Percentiles rank a stretch among this genome's conserved stretches.
Conservation (phyloP, 2,329 filamentous ascomycete genomes). For the Clonostachys solani region DNA sequence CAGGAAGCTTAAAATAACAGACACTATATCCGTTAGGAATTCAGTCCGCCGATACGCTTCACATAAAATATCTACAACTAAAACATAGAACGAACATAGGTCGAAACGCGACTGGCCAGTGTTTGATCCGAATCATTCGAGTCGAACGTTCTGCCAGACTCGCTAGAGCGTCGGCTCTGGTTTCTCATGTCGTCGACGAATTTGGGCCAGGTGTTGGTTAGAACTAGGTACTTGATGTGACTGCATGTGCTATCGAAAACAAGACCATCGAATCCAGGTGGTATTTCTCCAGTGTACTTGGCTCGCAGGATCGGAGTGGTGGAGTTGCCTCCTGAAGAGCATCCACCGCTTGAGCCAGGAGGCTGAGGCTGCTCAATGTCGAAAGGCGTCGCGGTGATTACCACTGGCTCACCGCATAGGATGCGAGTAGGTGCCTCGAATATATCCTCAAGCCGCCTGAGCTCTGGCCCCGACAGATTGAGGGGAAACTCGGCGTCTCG, state of each 20-base stretch:
- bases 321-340: background rate
- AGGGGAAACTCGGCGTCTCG: constrained; percentile 61
- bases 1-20: too few species aligned
- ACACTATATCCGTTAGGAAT: too few species aligned
- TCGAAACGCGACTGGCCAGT: too few species aligned
- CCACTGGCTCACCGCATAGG: constrained; percentile 27
- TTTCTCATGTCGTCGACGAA: constrained; percentile 13
- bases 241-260: constrained; percentile 56
- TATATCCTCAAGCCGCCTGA: constrained; percentile 46
- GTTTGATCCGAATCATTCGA: too few species aligned
- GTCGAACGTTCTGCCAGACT: too few species aligned
- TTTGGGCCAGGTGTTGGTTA: constrained; percentile 66
- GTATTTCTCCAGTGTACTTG: constrained; percentile 34
- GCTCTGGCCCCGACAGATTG: constrained; percentile 57
- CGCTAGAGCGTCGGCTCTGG: too few species aligned
- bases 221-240: constrained; percentile 61
- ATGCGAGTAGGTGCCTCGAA: constrained; percentile 51
- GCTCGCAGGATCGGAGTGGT: background rate
- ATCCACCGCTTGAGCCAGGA: too few species aligned
- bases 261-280: constrained; percentile 38
- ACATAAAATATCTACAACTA: too few species aligned
- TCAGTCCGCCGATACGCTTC: too few species aligned
- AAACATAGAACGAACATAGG: too few species aligned
- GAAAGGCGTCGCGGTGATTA: constrained; percentile 37
- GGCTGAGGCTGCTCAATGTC: constrained; percentile 11